phyloP scores from a whole-genome alignment of 2,329 filamentous ascomycete genomes.

The Hirsutella minnesotensis region DNA sequence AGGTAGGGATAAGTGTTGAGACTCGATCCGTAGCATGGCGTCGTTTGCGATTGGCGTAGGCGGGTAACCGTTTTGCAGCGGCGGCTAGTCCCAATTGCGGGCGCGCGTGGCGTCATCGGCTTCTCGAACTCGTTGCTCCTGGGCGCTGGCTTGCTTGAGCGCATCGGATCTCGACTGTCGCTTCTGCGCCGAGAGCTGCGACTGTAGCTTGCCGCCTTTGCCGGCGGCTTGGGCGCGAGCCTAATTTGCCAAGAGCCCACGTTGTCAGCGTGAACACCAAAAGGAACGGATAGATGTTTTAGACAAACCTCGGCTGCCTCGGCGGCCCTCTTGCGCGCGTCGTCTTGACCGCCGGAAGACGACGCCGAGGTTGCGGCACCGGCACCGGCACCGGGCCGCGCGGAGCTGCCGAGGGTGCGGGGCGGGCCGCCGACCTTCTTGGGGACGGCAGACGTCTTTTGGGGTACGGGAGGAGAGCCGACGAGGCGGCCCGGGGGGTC shows the following conservation, averaged over 20 bases:
- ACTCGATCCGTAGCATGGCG: no score
- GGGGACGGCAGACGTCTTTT: slow-evolving; percentile 37
- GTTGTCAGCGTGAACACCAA: slow-evolving; percentile 1
- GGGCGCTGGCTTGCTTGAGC: slow-evolving; percentile 54
- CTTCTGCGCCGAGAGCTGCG: slow-evolving; percentile 64
- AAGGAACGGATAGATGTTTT: no score
- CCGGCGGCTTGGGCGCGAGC: slow-evolving; percentile 51
- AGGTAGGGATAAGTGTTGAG: no score
- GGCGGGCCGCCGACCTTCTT: slow-evolving; percentile 41
- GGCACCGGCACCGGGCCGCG: slow-evolving; percentile 21
- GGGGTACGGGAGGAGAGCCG: slow-evolving; percentile 37
- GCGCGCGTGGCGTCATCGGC: slow-evolving; percentile 44
- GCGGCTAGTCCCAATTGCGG: slow-evolving; percentile 20
- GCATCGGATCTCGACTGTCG: slow-evolving; percentile 58
- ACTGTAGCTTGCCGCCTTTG: slow-evolving; percentile 54
- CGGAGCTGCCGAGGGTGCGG: slow-evolving; percentile 46
- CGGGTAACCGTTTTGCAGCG: no score
- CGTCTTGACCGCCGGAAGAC: slow-evolving; percentile 24
- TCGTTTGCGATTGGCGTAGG: no score
- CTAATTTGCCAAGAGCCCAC: slow-evolving; percentile 25
- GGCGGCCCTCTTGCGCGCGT: slow-evolving; percentile 63
- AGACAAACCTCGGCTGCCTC: slow-evolving; percentile 69
- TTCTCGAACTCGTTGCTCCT: slow-evolving; percentile 54
- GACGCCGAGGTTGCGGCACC: slow-evolving; percentile 5
- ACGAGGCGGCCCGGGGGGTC: slow-evolving; percentile 61